Base-by-base conservation (phyloP, 768 basidiomycete species). In the Amanita fuliginea region DNA sequence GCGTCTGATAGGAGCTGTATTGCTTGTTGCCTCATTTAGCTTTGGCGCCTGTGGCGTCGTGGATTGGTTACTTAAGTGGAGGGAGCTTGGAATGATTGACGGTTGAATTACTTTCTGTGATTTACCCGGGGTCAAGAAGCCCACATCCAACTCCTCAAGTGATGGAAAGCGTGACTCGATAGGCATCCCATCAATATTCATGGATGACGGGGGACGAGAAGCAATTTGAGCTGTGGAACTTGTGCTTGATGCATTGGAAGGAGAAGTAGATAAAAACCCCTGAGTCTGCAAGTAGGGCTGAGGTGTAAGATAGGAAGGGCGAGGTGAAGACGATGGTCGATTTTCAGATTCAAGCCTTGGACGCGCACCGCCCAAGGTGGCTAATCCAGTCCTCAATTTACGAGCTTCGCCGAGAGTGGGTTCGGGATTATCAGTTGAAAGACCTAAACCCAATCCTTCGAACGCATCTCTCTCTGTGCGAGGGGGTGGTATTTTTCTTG, bases 131-230 rank as follows among this genome's bases (percentile, higher is more conserved):
- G 54, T 13, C 11, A 59, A 56, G 53, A 78, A 76, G 8, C 67
- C 66, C 19, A 78, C 75, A 62, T 90, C 84, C 5, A 94, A 68
- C 52, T 87, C 85, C 60, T 95, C 93, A 36, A 96, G 67, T 0
- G 93, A 86, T 0, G 93, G 93, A 62, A 88, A 96, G 46, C 88
- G 75, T 26, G 79, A 74, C 62, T 93, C 90, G 14, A 71, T 75
- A 37, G 75, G 67, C 19, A 73, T 60, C 26, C 73, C 69, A 18
- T 73, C 69, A 35, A 60, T 58, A 35, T 67, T 54, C 22, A 46
- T 42, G 19, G 58, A 45, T 7, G 57, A 42, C 13, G 59, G 35
- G 10, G 58, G 68, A 14, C 58, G 60, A 51, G 72, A 60, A 18
- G 61, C 54, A 8, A 62, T 53, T 6, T 62, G 58, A 21, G 63